Base-by-base conservation (phyloP, 1,139 yeast genomes). In the Suhomyces yuchorum region DNA sequence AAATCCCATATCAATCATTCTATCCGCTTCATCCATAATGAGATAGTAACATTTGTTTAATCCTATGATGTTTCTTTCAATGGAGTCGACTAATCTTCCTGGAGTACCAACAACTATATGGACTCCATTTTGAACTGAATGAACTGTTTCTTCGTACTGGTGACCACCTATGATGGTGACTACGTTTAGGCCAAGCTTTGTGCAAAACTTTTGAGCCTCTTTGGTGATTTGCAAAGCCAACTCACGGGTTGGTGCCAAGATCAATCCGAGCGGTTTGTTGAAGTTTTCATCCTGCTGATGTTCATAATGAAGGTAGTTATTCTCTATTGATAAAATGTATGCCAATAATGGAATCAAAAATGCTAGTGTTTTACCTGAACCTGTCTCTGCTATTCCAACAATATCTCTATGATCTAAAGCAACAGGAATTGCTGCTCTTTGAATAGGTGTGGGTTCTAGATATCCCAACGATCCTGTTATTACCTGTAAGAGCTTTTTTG, bases 1-100 rank as follows among this genome's bases (percentile, higher is more conserved):
- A 64, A 93, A 92, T 2, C 98, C 98, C 80, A 92, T 77, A 62
- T 92, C 97, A 39, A 93, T 85, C 97, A 92, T 92, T 59, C 91
- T 75, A 65, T 92, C 98, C 1, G 97, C 97, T 66, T 92, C 98
- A 69, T 92, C 98, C 74, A 91, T 76, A 1, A 89, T 84, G 15
- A 92, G 70, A 55, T 83, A 87, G 52, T 78, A 77, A 54, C 96
- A 82, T 52, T 81, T 82, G 41, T 70, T 71, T 36, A 92, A 67
- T 2, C 79, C 80, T 2, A 91, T 56, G 14, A 87, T 71, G 23
- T 82, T 81, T 47, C 88, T 73, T 48, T 87, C 93, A 14, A 92
- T 58, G 47, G 90, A 82, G 59, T 93, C 99, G 12, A 90, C 75
- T 44, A 93, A 70, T 53, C 98, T 71, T 8, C 98, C 98, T 0